Conservation (phyloP, 257 asterid genomes). For the Lycium ferocissimum region DNA sequence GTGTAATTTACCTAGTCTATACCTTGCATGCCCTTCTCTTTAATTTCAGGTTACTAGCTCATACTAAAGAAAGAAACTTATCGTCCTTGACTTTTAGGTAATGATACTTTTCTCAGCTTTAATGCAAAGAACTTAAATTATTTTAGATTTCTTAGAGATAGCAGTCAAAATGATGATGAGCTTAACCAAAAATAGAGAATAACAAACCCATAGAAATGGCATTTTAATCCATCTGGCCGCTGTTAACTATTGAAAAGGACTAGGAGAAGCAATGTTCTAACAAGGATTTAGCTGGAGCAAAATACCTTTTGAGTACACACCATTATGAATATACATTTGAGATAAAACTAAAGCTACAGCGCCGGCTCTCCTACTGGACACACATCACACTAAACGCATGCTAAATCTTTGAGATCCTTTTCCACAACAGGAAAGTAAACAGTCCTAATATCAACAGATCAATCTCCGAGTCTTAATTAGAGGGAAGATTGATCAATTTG, state of each 20-base stretch:
- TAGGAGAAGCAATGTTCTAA: background rate
- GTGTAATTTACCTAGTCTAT: background rate
- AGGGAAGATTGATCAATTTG: constrained; percentile 44
- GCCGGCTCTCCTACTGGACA: constrained; percentile 13
- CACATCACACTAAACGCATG: background rate
- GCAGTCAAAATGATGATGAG: background rate
- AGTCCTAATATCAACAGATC: background rate
- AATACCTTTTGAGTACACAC: background rate
- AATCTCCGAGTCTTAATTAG: constrained; percentile 28
- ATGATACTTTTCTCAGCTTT: background rate
- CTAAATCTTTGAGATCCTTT: constrained; percentile 5
- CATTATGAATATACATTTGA: constrained; percentile 19
- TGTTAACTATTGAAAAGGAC: constrained; percentile 22
- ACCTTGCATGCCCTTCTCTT: background rate
- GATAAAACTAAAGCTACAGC: constrained; percentile 9
- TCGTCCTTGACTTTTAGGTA: background rate
- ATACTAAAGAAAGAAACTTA: background rate
- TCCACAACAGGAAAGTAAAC: background rate
- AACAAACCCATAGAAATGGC: constrained; percentile 5
- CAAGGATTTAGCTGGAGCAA: constrained; percentile 4
- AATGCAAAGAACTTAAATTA: background rate
- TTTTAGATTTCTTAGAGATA: background rate
- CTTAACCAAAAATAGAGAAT: background rate
- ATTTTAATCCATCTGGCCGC: background rate
- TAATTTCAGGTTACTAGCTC: background rate